A percentile compares a stretch with the other conserved stretches of the same genome.
Evolutionary conservation across 306 rosid genomes (phyloP).

Genomic region (Luffa aegyptiaca): DNA sequence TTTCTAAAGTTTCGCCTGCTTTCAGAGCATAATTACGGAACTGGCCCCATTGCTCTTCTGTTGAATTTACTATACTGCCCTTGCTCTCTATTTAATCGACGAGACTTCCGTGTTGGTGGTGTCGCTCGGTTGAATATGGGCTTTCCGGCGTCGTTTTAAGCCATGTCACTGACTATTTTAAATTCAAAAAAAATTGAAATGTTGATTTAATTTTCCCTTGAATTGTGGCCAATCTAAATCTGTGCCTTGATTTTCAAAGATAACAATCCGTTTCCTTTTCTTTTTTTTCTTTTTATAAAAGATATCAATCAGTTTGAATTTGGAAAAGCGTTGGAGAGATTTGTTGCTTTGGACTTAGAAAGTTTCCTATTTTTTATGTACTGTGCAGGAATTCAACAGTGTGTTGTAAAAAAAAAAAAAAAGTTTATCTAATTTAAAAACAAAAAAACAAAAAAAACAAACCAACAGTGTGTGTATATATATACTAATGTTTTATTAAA

Average conservation of each 20-base stretch:
- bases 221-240: not conserved
- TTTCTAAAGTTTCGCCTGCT: not conserved
- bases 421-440: too few relatives aligned
- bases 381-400: too few relatives aligned
- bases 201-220: not conserved
- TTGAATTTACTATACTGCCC: not conserved
- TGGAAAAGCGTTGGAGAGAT: not conserved
- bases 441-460: too few relatives aligned
- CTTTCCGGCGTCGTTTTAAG: not conserved
- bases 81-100: not conserved
- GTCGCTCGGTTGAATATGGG: not conserved
- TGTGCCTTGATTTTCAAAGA: not conserved
- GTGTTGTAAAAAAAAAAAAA: too few relatives aligned
- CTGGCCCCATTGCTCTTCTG: not conserved
- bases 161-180: not conserved
- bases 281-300: not conserved
- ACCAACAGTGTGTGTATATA: too few relatives aligned
- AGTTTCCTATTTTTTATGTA: too few relatives aligned
- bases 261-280: not conserved
- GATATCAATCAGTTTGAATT: not conserved
- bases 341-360: too few relatives aligned
- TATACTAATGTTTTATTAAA: too few relatives aligned
- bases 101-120: not conserved
- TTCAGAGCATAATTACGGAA: not conserved
- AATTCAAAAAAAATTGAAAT: too few relatives aligned